Evolutionary conservation across 2,329 filamentous ascomycete species (phyloP).

Genomic region (Calonectria pteridis): DNA sequence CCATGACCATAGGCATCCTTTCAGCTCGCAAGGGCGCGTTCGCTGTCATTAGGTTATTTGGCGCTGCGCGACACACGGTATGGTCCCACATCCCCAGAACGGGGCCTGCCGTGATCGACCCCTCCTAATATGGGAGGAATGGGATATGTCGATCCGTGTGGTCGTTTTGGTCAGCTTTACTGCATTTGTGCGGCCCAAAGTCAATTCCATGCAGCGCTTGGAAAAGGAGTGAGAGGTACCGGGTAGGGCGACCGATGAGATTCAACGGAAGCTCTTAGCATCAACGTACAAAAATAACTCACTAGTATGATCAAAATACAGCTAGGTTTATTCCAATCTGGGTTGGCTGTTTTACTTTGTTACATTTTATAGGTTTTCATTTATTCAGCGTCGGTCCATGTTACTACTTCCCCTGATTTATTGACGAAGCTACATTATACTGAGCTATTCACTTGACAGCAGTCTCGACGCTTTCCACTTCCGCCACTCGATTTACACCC

Average conservation of each 20-base stretch:
- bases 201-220: not conserved
- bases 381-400: not conserved
- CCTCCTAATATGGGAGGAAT: constrained; percentile 15
- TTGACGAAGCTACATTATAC: not conserved
- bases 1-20: not conserved
- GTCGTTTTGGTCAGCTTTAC: not conserved
- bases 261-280: no score
- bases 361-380: not conserved
- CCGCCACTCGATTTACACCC: not conserved
- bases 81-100: constrained; percentile 25
- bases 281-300: not conserved
- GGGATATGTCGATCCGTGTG: constrained; percentile 21
- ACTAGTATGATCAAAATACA: not conserved
- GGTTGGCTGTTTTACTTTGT: not conserved
- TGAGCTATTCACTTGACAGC: not conserved
- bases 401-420: not conserved
- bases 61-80: not conserved
- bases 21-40: not conserved
- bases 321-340: not conserved
- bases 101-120: constrained; percentile 38
- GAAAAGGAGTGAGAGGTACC: not conserved
- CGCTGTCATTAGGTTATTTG: not conserved
- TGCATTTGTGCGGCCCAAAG: not conserved
- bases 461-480: not conserved
- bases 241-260: not conserved